Evolutionary conservation across 2,329 filamentous ascomycete genomes (phyloP).

Genomic region (Aspergillus pseudotamarii): DNA sequence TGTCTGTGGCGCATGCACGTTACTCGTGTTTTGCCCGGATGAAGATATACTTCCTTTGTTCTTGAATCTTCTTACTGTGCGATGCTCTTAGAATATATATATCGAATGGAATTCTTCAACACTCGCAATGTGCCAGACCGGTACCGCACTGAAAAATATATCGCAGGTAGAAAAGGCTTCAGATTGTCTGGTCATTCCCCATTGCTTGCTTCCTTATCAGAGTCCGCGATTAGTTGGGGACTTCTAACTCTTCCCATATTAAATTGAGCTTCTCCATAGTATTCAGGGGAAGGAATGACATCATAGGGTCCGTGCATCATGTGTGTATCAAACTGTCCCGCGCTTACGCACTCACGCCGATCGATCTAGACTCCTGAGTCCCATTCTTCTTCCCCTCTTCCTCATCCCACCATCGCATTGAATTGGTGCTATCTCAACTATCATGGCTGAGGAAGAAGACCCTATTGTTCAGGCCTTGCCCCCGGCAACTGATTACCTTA

Average conservation of each 20-base stretch:
- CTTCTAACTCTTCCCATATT: not conserved
- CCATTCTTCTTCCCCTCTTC: slow-evolving; percentile 3
- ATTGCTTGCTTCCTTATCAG: too few species aligned
- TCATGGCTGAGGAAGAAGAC: slow-evolving; percentile 39
- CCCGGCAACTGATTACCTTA: slow-evolving; percentile 65
- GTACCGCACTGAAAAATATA: not conserved
- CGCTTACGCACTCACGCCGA: slow-evolving; percentile 1
- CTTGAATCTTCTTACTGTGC: too few species aligned
- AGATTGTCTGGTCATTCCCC: too few species aligned
- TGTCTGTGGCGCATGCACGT: too few species aligned
- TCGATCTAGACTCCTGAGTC: not conserved
- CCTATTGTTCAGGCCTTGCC: slow-evolving; percentile 62
- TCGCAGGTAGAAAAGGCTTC: not conserved
- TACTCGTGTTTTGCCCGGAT: too few species aligned
- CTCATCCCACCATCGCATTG: slow-evolving; percentile 5
- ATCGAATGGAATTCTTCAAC: too few species aligned
- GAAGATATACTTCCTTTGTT: too few species aligned
- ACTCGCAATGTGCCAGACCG: too few species aligned
- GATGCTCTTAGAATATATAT: too few species aligned
- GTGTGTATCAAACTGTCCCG: not conserved
- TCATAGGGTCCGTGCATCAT: slow-evolving; percentile 1
- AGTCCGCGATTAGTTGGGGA: not conserved
- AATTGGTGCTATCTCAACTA: slow-evolving; percentile 11
- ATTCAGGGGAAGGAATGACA: not conserved
- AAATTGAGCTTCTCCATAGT: not conserved